Evolutionary conservation across 2,329 filamentous ascomycete genomes (phyloP).

Genomic region (Phyllosticta citribraziliensis): DNA sequence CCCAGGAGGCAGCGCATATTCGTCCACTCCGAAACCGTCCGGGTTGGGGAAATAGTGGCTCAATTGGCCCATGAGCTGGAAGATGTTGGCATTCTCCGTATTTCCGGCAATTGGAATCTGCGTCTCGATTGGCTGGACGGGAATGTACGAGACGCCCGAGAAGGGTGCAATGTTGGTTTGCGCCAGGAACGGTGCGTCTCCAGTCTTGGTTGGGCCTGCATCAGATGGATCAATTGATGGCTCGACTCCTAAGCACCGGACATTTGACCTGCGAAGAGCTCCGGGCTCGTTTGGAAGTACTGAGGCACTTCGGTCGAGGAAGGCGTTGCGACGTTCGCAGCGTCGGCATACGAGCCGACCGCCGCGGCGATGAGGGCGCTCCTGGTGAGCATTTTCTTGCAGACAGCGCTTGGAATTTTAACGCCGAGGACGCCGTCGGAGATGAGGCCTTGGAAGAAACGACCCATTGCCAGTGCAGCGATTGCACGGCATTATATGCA

Average conservation of each 20-base stretch:
- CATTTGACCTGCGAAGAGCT: slow-evolving; percentile 4
- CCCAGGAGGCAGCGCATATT: slow-evolving; percentile 57
- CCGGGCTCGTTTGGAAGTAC: slow-evolving; percentile 5
- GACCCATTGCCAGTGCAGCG: not conserved
- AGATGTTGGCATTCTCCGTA: slow-evolving; percentile 53
- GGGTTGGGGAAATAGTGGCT: slow-evolving; percentile 62
- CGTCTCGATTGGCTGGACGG: slow-evolving; percentile 62
- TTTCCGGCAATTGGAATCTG: slow-evolving; percentile 55
- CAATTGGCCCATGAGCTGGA: slow-evolving; percentile 59
- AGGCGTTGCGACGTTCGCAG: not conserved
- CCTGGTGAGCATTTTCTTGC: not conserved
- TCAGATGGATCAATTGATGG: not conserved
- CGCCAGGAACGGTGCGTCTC: slow-evolving; percentile 58
- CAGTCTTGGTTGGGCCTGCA: slow-evolving; percentile 58
- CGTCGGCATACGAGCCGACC: slow-evolving; percentile 2
- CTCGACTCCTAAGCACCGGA: not conserved
- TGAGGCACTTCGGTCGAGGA: slow-evolving; percentile 1
- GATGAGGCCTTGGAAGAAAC: not conserved
- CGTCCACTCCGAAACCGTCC: slow-evolving; percentile 60
- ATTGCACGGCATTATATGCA: not conserved
- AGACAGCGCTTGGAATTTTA: not conserved
- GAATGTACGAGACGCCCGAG: slow-evolving; percentile 49
- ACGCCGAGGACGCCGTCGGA: not conserved
- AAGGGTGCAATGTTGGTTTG: slow-evolving; percentile 61
- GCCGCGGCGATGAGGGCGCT: not conserved